A percentile compares a stretch with the other conserved stretches of the same genome.
These are phyloP conservation scores for Quercus phellos DNA, from an alignment of 331 rosid genomes.

Conservation along the genomic window DNA sequence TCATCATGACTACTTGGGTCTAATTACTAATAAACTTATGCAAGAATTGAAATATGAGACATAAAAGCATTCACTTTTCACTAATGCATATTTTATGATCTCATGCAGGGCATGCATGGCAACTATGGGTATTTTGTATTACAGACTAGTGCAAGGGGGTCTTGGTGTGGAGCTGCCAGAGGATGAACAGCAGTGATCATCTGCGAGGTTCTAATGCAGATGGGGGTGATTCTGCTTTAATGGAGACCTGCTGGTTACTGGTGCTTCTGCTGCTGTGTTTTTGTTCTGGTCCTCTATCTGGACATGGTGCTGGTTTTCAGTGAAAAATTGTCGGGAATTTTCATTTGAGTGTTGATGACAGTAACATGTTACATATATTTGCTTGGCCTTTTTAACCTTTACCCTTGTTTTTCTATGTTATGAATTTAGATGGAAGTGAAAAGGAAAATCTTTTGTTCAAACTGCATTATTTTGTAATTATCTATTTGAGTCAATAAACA, in stretches of 20 bases:
- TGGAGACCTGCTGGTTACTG: slow-evolving; percentile 33
- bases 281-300: slow-evolving; percentile 35
- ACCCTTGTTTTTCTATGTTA: slow-evolving; percentile 34
- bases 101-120: slow-evolving; percentile 97
- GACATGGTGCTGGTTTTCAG: slow-evolving; percentile 24
- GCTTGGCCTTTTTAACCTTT: slow-evolving; percentile 22
- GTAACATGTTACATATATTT: slow-evolving; percentile 29
- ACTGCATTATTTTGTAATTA: slow-evolving; percentile 43
- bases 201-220: slow-evolving; percentile 16
- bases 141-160: slow-evolving; percentile 87
- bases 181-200: slow-evolving; percentile 46
- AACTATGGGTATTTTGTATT: slow-evolving; percentile 97
- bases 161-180: slow-evolving; percentile 53
- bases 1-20: not conserved
- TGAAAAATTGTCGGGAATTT: slow-evolving; percentile 37
- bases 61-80: not conserved
- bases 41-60: not conserved
- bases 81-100: slow-evolving; percentile 26
- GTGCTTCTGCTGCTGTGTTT: slow-evolving; percentile 32
- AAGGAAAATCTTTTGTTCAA: slow-evolving; percentile 23
- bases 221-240: slow-evolving; percentile 26
- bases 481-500: slow-evolving; percentile 22
- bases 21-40: not conserved
- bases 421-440: slow-evolving; percentile 47
- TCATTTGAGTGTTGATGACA: slow-evolving; percentile 31